Percentiles rank a stretch among this genome's conserved stretches.
Conservation (phyloP, 2,329 filamentous ascomycete genomes). For the Pyrenochaeta sp. region DNA sequence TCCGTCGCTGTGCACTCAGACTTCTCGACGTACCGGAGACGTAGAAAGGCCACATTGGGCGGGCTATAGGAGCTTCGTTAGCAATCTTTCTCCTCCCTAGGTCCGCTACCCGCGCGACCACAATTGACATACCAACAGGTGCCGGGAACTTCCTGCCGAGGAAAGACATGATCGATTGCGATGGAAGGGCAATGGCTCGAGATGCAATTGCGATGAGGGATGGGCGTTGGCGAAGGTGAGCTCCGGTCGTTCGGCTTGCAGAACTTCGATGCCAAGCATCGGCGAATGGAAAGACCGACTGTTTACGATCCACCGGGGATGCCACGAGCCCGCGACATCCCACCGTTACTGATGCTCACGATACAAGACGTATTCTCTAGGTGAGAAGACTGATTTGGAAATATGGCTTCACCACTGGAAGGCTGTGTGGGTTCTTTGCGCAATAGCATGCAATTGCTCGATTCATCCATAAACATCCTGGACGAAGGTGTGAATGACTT, state of each 20-base stretch:
- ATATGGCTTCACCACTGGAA: constrained; percentile 57
- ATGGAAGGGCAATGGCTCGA: constrained; percentile 41
- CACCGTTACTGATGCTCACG: neutral
- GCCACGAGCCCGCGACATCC: constrained; percentile 26
- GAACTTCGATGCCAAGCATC: constrained; percentile 42
- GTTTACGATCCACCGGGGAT: constrained; percentile 19
- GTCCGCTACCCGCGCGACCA: constrained; percentile 5
- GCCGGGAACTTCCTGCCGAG: constrained; percentile 62
- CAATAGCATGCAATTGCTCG: constrained; percentile 68
- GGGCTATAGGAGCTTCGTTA: constrained; percentile 67
- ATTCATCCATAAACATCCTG: constrained; percentile 69
- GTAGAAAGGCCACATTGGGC: constrained; percentile 93
- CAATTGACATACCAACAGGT: constrained; percentile 56
- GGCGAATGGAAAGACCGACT: constrained; percentile 31
- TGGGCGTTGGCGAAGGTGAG: constrained; percentile 35
- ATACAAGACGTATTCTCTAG: neutral
- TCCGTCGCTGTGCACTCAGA: neutral
- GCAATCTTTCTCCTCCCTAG: constrained; percentile 23
- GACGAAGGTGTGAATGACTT: constrained; percentile 71
- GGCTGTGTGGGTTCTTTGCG: constrained; percentile 68
- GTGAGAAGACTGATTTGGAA: neutral
- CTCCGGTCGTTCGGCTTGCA: constrained; percentile 26
- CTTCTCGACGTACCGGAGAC: constrained; percentile 77
- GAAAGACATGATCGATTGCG: constrained; percentile 52
- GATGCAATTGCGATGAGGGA: constrained; percentile 41